Evolutionary conservation across 306 rosid genomes (phyloP), one percentile per base, ranked within the genome.

Genomic region (Gillenia trifoliata): DNA sequence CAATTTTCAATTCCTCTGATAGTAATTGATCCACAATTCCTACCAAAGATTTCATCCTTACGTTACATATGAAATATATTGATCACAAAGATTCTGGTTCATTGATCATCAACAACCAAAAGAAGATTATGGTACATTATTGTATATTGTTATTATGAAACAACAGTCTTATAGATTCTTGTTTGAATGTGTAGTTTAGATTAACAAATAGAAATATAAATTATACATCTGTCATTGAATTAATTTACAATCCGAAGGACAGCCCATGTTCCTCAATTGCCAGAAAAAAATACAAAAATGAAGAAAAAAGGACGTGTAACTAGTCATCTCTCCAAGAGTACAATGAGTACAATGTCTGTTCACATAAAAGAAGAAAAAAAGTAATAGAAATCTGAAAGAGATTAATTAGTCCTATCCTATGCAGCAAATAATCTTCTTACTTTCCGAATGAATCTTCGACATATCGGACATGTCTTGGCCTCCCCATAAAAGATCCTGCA

Each of bases 401-500:
- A 17, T 25, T 22, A 12, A 57, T 10, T 41, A 22, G 4, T 71
- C 56, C 57, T 67, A 6, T 45, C 34, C 57, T 60, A 47, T 5
- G 29, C 30, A 38, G 80, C 64, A 43, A 77, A 78, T 63, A 75
- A 63, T 57, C 71, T 83, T 75, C 83, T 66, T 6, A 83, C 80
- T 71, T 66, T 83, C 28, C 86, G 55, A 17, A 83, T 83, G 40
- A 43, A 29, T 71, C 86, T 83, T 65, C 86, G 47, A 31, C 83
- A 83, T 9, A 83, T 75, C 3, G 86, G 86, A 30, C 86, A 83
- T 16, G 77, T 78, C 72, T 76, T 82, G 71, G 16, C 71, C 20
- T 83, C 86, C 23, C 64, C 86, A 22, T 78, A 11, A 49, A 78
- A 83, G 34, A 83, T 83, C 78, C 86, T 83, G 80, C 75, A 38